A percentile compares a stretch with the other conserved stretches of the same genome.
Evolutionary conservation across 495 filamentous ascomycete genomes (phyloP).

Genomic region (Paragyromitra xinjiangensis): DNA sequence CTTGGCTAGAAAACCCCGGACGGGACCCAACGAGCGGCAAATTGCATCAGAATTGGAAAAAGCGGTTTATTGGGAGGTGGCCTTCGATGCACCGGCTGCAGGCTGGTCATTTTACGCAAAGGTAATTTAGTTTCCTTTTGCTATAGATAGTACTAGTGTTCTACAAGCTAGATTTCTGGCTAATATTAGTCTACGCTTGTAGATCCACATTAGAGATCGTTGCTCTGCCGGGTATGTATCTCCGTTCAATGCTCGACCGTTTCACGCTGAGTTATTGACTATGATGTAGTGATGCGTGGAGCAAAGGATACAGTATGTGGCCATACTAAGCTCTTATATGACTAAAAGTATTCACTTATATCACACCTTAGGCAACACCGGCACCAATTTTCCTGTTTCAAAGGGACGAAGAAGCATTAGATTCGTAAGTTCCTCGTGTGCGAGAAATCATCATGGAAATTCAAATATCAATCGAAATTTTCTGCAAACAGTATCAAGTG

Average conservation of each 20-base stretch:
- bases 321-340: not conserved
- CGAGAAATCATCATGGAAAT: not conserved
- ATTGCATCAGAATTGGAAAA: constrained; percentile 27
- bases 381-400: constrained; percentile 49
- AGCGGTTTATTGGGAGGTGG: constrained; percentile 49
- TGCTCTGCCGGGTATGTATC: constrained; percentile 33
- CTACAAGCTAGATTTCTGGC: too few species aligned
- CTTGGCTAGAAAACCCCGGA: constrained; percentile 52
- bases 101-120: constrained; percentile 54
- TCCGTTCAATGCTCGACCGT: not conserved
- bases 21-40: constrained; percentile 2
- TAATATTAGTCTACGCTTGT: not conserved
- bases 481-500: constrained; percentile 39
- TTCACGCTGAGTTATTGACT: too few species aligned
- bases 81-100: constrained; percentile 50
- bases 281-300: too few species aligned
- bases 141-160: not conserved
- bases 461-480: not conserved
- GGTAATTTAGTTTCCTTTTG: constrained; percentile 16
- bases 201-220: constrained; percentile 40
- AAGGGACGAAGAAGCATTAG: constrained; percentile 33
- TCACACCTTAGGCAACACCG: constrained; percentile 28
- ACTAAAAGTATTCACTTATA: not conserved
- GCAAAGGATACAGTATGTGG: constrained; percentile 1
- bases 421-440: constrained; percentile 29